Percentiles rank a stretch among this genome's conserved stretches.
phyloP scores from a whole-genome alignment of 2,329 filamentous ascomycete genomes.

The Penicillium expansum region DNA sequence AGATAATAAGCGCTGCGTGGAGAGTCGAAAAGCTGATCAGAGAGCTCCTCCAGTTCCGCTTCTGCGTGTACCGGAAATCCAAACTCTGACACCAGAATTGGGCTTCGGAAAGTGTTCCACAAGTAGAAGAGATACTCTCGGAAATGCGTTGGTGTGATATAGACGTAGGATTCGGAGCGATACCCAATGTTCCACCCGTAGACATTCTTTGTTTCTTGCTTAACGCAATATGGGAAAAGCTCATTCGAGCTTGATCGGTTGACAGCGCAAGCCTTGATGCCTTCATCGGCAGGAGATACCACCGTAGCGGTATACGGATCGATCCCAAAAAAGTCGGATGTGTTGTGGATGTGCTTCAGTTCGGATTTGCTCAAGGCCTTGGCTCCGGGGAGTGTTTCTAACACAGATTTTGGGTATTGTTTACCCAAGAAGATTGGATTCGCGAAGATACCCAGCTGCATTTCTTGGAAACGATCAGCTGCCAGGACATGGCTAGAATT shows the following conservation, averaged over 20 bases:
- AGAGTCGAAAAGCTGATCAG: conserved; percentile 55
- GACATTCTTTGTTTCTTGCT: conserved; percentile 46
- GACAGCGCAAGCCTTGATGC: conserved; percentile 49
- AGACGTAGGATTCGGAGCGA: conserved; percentile 55
- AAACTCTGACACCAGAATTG: conserved; percentile 54
- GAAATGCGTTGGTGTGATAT: conserved; percentile 51
- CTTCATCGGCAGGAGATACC: conserved; percentile 49
- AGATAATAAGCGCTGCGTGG: conserved; percentile 56
- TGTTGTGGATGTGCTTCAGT: conserved; percentile 50
- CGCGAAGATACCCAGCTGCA: conserved; percentile 43
- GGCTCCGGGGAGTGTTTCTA: conserved; percentile 47
- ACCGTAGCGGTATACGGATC: conserved; percentile 59
- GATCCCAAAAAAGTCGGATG: conserved; percentile 56
- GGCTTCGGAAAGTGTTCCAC: conserved; percentile 56
- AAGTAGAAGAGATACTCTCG: conserved; percentile 57
- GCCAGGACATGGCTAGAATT: conserved; percentile 28
- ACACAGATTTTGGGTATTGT: conserved; percentile 45
- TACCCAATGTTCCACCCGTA: conserved; percentile 61
- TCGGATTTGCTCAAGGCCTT: conserved; percentile 48
- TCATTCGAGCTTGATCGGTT: conserved; percentile 43
- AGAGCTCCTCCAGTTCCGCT: conserved; percentile 38
- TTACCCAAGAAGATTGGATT: conserved; percentile 46
- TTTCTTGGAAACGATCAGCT: conserved; percentile 33
- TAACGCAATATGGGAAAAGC: conserved; percentile 54
- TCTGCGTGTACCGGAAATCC: conserved; percentile 57